Evolutionary conservation across 208 protist genomes (phyloP).

Genomic region (Trypanosoma lewisi): DNA sequence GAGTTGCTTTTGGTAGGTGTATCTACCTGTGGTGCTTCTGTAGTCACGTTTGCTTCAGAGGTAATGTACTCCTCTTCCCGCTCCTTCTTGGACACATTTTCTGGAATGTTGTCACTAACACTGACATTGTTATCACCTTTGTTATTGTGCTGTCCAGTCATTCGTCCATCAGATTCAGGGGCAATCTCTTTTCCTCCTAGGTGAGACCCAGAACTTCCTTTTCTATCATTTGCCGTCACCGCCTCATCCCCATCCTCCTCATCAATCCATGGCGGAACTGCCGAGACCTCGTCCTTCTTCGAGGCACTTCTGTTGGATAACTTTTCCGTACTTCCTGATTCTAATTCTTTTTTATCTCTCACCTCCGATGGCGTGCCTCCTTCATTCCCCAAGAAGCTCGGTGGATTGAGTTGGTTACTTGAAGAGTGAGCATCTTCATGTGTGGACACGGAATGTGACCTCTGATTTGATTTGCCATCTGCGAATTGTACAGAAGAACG

Average conservation of each 20-base stretch:
- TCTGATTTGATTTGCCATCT: not conserved
- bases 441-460: not conserved
- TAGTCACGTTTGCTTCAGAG: not conserved
- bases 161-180: too few species aligned
- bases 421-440: not conserved
- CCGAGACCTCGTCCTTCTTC: not conserved
- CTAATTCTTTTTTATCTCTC: not conserved
- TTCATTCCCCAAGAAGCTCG: not conserved
- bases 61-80: not conserved
- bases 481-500: not conserved
- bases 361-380: not conserved
- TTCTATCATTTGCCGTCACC: too few species aligned
- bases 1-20: not conserved
- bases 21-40: not conserved
- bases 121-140: not conserved
- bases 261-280: slow-evolving; percentile 11
- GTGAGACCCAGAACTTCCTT: not conserved
- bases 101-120: not conserved
- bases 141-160: not conserved
- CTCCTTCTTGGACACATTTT: not conserved
- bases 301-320: not conserved
- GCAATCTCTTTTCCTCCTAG: too few species aligned
- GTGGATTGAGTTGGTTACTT: not conserved
- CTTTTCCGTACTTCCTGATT: not conserved
- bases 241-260: not conserved